Evolutionary conservation across 129 eudicot genomes (phyloP), one percentile per base, ranked within the genome.

Genomic region (Rutidosis leptorrhynchoides): DNA sequence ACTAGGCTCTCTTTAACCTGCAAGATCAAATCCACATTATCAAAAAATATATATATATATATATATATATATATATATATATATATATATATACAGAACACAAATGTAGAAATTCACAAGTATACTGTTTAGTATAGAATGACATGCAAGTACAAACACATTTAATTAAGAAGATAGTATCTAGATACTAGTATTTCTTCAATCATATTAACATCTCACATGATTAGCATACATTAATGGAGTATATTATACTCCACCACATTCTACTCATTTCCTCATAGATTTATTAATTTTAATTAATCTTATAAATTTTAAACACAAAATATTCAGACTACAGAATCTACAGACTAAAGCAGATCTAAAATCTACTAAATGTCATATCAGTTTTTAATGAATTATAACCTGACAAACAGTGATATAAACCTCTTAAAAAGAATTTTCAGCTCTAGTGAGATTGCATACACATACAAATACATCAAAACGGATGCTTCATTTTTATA

Each of bases 141-240:
- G 69, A 22, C 70, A 49, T 72, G 77, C 70, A 72, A 63, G 68
- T 71, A 71, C 68, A 59, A 45, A 43, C 21, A 54, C 51, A 59
- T 60, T 45, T 46, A 60, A 46, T 43, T 46, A 27, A 59, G 24
- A 40, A 11, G 46, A 40, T 40, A 53, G 15, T 22, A 54, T 54
- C 59, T 54, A 25, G n/a, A n/a, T n/a, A n/a, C n/a, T n/a, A 54
- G 59, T 22, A 10, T 26, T 48, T 20, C 27, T 12, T 33, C 29
- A 21, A 19, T 10, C 11, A 33, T 37, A 37, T 37, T 11, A 2
- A 37, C 45, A 4, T 2, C 16, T 37, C n/a, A 40, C 46, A 16
- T 12, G 46, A 40, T 40, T 12, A 40, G 46, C 46, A 40, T 9
- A n/a, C n/a, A n/a, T n/a, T n/a, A n/a, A n/a, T n/a, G n/a, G n/a